These are phyloP conservation scores for Pseudomassariella vexata DNA, from an alignment of 2,329 filamentous ascomycete species.

Conservation along the genomic window DNA sequence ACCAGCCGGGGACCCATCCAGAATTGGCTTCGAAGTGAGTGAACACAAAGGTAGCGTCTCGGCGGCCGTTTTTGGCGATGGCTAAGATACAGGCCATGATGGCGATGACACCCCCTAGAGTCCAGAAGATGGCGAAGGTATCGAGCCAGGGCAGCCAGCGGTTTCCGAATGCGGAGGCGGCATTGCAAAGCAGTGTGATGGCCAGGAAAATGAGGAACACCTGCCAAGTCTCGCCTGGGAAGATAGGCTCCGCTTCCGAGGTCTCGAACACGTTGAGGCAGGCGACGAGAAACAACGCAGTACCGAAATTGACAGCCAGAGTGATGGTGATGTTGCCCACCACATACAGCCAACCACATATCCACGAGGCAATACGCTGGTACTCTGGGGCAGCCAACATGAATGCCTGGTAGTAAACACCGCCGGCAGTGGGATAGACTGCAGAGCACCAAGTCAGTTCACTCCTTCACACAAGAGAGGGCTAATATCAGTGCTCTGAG, in stretches of 20 bases:
- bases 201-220: constrained; percentile 66
- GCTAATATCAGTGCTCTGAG: too few relatives aligned
- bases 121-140: constrained; percentile 70
- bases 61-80: constrained; percentile 64
- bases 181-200: constrained; percentile 58
- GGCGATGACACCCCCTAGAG: constrained; percentile 63
- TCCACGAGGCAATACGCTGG: constrained; percentile 61
- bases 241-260: constrained; percentile 34
- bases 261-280: constrained; percentile 51
- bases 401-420: constrained; percentile 75
- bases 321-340: constrained; percentile 80
- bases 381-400: constrained; percentile 60
- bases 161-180: constrained; percentile 63
- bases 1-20: constrained; percentile 67
- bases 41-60: constrained; percentile 57
- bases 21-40: constrained; percentile 63
- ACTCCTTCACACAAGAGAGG: too few relatives aligned
- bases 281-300: constrained; percentile 56
- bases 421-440: constrained; percentile 72
- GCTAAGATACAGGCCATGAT: constrained; percentile 58
- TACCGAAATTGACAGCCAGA: constrained; percentile 76
- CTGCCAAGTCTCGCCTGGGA: constrained; percentile 53
- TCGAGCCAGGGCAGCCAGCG: constrained; percentile 62
- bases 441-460: too few relatives aligned
- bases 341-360: constrained; percentile 71